These are phyloP conservation scores for Aureobasidium sp. DNA, from an alignment of 2,329 filamentous ascomycete species.

Conservation along the genomic window DNA sequence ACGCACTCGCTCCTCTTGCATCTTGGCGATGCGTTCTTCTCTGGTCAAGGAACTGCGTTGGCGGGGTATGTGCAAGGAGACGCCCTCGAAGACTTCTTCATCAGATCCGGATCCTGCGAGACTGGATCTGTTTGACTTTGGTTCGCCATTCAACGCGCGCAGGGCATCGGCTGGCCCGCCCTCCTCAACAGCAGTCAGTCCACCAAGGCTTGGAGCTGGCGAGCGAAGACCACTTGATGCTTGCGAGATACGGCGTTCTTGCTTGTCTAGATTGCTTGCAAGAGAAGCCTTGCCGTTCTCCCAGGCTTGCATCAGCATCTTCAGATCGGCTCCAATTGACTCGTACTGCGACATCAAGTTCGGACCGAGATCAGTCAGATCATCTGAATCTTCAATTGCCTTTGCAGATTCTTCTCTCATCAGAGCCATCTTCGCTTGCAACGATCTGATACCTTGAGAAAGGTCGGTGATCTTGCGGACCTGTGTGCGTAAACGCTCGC, in stretches of 20 bases:
- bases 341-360: constrained; percentile 86
- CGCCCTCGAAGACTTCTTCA: constrained; percentile 81
- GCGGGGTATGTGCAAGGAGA: constrained; percentile 61
- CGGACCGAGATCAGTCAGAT: constrained; percentile 56
- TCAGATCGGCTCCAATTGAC: constrained; percentile 81
- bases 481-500: constrained; percentile 77
- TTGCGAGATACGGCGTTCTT: constrained; percentile 52
- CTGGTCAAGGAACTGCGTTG: constrained; percentile 64
- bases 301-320: constrained; percentile 44
- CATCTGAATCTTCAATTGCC: constrained; percentile 60
- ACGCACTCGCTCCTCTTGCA: constrained; percentile 75
- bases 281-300: constrained; percentile 67
- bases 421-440: constrained; percentile 91
- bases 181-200: constrained; percentile 49
- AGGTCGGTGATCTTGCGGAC: constrained; percentile 80
- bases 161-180: constrained; percentile 57
- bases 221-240: constrained; percentile 42
- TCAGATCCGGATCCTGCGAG: constrained; percentile 40
- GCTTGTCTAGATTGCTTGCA: constrained; percentile 70
- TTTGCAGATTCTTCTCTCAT: constrained; percentile 81
- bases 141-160: constrained; percentile 67
- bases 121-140: constrained; percentile 35
- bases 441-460: constrained; percentile 78
- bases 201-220: constrained; percentile 50
- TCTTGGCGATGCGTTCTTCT: constrained; percentile 79